A percentile compares a stretch with the other conserved stretches of the same genome.
These are phyloP conservation scores for Amanita pseudoporphyria DNA, from an alignment of 768 basidiomycete species.

Conservation along the genomic window DNA sequence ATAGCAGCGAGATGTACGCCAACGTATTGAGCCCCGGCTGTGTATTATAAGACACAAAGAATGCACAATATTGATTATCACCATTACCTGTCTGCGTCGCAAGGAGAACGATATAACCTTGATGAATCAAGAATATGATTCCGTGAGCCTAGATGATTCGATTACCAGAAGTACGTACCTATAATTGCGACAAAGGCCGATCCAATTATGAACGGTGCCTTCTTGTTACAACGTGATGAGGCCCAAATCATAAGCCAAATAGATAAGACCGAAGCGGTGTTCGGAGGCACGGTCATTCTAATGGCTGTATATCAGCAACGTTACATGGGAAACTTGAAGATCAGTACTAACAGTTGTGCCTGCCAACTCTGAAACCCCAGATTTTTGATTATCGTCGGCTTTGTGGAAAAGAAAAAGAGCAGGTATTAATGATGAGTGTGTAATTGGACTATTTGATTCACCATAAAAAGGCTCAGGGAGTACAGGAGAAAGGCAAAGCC, in stretches of 20 bases:
- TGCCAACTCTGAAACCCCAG: slow-evolving; percentile 30
- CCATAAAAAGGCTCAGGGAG: slow-evolving; percentile 50
- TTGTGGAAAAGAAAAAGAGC: neutral
- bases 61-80: neutral
- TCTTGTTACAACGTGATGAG: slow-evolving; percentile 32
- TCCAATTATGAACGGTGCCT: slow-evolving; percentile 46
- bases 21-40: slow-evolving; percentile 46
- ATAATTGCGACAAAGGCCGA: slow-evolving; percentile 40
- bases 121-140: neutral
- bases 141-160: neutral
- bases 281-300: slow-evolving; percentile 54
- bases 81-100: slow-evolving; percentile 30
- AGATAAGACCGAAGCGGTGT: slow-evolving; percentile 37
- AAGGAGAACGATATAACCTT: slow-evolving; percentile 50
- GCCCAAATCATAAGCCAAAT: slow-evolving; percentile 43
- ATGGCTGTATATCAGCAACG: neutral
- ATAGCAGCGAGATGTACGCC: slow-evolving; percentile 47
- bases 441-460: slow-evolving; percentile 13
- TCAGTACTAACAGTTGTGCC: neutral
- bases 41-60: neutral
- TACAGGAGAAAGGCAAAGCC: slow-evolving; percentile 52
- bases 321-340: no score
- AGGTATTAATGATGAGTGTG: neutral
- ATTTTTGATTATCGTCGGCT: slow-evolving; percentile 51
- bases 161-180: slow-evolving; percentile 23